Evolutionary conservation across 768 basidiomycete genomes (phyloP), one percentile per base, ranked within the genome.

Genomic region (Boletus huronensis): DNA sequence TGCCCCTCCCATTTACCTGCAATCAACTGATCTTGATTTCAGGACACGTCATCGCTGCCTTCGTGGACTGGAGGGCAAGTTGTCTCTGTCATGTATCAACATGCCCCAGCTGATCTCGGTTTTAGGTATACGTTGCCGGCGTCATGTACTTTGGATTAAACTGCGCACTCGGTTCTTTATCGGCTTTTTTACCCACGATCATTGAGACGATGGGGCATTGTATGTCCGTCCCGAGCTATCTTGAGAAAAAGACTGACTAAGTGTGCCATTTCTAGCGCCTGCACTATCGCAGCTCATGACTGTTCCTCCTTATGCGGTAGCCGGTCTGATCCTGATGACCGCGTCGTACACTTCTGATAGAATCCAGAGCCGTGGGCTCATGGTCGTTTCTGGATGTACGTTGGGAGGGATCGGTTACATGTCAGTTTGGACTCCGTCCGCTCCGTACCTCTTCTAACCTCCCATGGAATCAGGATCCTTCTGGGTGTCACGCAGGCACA

Each of bases 181-280:
- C 77, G 3, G 78, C 81, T 1, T 82, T 82, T 67, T 66, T 82
- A 21, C 81, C 81, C 2, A 82, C 80, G 0, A 81, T 83, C 60
- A 79, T 83, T 28, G 73, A 70, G 55, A 80, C 78, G 0, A 78
- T 80, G 64, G 78, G 76, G 8, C 72, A 71, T 61, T 74, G 78
- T 80, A 59, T 26, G 75, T 59, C 43, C 38, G 2, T 29, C n/a
- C 10, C 21, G 0, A 3, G 5, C 9, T n/a, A 13, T 36, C 21
- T 16, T 7, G 25, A 23, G 4, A 21, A 17, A 23, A 29, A 5
- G 13, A 21, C 35, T 51, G 35, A 59, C 21, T 11, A 7, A n/a
- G 29, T 31, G 66, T 7, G 9, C 29, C 35, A 8, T 53, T 48
- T 21, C 13, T 48, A 79, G 78, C 74, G 16, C 62, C 72, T 46